Conservation (phyloP, 345 rosid genomes). For the Salix arbutifolia region DNA sequence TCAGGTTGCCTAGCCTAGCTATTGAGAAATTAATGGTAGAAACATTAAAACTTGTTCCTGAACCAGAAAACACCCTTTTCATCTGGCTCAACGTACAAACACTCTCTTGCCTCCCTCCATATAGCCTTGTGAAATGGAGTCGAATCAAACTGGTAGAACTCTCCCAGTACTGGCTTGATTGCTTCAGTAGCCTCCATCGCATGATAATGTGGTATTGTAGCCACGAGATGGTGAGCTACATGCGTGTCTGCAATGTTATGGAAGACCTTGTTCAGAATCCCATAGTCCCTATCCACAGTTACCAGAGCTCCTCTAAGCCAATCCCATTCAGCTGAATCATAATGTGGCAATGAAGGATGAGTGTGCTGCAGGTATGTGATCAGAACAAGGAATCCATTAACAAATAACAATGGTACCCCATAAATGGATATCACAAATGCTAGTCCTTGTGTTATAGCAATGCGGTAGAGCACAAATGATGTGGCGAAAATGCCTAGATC, state of each 20-base stretch:
- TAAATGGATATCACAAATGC: constrained; percentile 7
- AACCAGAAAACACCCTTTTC: constrained; percentile 43
- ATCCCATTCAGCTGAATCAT: constrained; percentile 19
- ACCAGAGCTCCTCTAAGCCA: constrained; percentile 21
- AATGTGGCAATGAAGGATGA: constrained; percentile 15
- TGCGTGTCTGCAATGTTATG: background rate
- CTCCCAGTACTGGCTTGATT: background rate
- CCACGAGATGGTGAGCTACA: background rate
- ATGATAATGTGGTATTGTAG: background rate
- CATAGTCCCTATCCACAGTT: constrained; percentile 22
- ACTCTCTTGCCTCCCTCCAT: background rate
- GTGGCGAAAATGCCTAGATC: constrained; percentile 1
- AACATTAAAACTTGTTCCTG: constrained; percentile 46
- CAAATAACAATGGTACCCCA: constrained; percentile 4
- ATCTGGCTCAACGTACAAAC: too few relatives aligned
- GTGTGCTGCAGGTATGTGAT: constrained; percentile 21
- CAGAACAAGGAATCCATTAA: constrained; percentile 7
- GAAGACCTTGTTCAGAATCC: background rate
- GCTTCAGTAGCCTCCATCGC: background rate
- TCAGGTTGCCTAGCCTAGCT: too few relatives aligned
- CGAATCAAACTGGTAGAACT: background rate
- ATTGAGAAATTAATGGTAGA: background rate
- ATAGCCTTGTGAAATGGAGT: background rate
- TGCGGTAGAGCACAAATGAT: background rate
- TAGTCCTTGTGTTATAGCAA: background rate